A percentile compares a stretch with the other conserved stretches of the same genome.
Conservation (phyloP, 2,329 filamentous ascomycete species). For the Clarireedia monteithiana region DNA sequence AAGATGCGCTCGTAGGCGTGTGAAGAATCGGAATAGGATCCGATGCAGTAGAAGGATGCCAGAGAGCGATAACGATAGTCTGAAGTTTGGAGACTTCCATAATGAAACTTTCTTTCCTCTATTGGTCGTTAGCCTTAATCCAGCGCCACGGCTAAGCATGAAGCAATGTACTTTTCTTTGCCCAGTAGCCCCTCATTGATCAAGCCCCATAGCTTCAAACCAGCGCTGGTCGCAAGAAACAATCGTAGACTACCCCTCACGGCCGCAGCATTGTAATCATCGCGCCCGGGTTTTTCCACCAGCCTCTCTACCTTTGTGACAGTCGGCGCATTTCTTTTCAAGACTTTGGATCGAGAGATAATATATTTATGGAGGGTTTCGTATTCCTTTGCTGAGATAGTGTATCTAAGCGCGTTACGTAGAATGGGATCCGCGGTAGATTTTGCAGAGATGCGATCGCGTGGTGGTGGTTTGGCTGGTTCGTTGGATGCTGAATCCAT, state of each 20-base stretch:
- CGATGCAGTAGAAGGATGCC: conserved; percentile 83
- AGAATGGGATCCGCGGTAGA: conserved; percentile 58
- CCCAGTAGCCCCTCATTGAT: conserved; percentile 42
- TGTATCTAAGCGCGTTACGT: conserved; percentile 81
- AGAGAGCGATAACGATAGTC: conserved; percentile 75
- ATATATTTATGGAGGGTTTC: conserved; percentile 76
- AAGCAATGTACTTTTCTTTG: conserved; percentile 19
- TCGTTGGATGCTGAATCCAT: conserved; percentile 17
- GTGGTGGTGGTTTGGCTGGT: conserved; percentile 12
- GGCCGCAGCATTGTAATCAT: conserved; percentile 64
- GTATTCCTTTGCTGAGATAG: conserved; percentile 79
- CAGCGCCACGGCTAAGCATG: neutral
- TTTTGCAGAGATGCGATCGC: conserved; percentile 23
- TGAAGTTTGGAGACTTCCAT: conserved; percentile 60
- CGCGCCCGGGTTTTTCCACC: conserved; percentile 31
- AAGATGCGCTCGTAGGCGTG: conserved; percentile 68
- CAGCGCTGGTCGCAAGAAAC: conserved; percentile 55
- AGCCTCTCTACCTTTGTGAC: conserved; percentile 45
- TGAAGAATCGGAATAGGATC: conserved; percentile 83
- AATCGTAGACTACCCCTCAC: conserved; percentile 64
- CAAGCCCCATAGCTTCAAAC: conserved; percentile 54
- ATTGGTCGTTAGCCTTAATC: conserved; percentile 8
- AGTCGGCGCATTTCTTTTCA: conserved; percentile 47
- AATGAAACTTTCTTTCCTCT: conserved; percentile 42
- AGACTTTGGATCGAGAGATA: conserved; percentile 58